These are phyloP conservation scores for Leucocoprinus birnbaumii DNA, from an alignment of 768 basidiomycete genomes.

Conservation along the genomic window DNA sequence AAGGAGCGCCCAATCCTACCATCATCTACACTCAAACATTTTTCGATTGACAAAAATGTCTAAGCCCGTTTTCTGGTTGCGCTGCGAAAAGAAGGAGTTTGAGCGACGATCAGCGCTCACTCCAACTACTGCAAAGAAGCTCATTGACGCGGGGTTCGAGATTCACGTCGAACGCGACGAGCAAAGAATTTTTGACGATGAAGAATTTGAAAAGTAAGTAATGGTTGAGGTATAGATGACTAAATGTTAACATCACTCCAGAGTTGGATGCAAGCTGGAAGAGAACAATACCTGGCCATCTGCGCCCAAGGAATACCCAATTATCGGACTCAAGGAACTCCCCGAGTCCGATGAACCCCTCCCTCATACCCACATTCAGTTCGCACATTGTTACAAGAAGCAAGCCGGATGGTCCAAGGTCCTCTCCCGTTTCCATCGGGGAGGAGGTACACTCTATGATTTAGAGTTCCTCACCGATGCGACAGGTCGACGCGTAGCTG, in stretches of 20 bases:
- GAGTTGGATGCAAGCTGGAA: constrained; percentile 88
- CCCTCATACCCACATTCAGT: constrained; percentile 94
- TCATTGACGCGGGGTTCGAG: constrained; percentile 88
- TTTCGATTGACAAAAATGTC: constrained; percentile 41
- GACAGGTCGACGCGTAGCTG: constrained; percentile 86
- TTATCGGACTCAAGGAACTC: constrained; percentile 98
- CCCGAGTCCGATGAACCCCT: constrained; percentile 78
- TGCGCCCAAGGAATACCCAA: constrained; percentile 71
- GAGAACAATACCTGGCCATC: constrained; percentile 86
- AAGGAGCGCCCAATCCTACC: neutral
- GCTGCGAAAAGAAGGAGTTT: constrained; percentile 95
- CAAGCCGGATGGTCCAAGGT: constrained; percentile 92
- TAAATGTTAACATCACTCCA: constrained; percentile 35
- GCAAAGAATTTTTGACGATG: constrained; percentile 91
- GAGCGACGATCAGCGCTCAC: constrained; percentile 93
- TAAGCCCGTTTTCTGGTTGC: constrained; percentile 75
- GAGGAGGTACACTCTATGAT: constrained; percentile 87
- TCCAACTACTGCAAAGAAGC: constrained; percentile 83
- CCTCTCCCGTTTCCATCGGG: constrained; percentile 80
- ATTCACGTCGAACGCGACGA: constrained; percentile 91
- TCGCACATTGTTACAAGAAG: constrained; percentile 96
- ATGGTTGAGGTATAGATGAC: constrained; percentile 4
- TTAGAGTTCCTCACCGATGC: constrained; percentile 92
- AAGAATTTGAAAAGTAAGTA: constrained; percentile 88
- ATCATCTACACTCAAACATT: neutral